Evolutionary conservation across 2,329 filamentous ascomycete species (phyloP), one percentile per base, ranked within the genome.

Genomic region (Colletotrichum sp.): DNA sequence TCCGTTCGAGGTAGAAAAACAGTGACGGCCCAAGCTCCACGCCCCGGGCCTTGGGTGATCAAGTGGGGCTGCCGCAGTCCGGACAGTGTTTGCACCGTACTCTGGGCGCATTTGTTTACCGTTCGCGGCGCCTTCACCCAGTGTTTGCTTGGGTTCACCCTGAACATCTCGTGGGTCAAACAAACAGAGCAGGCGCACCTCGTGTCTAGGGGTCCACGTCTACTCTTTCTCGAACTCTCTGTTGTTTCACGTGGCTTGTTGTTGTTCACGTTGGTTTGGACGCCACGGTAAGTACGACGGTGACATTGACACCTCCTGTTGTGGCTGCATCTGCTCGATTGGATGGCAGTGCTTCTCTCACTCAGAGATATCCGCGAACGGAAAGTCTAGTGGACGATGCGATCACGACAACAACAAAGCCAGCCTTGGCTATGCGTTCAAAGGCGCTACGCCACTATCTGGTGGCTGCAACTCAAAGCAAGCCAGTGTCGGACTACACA

Each of bases 11-110:
- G 24, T 3, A 21, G 57, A 24, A 60, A 52, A 52, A 52, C 44
- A 52, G n/a, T 52, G 44, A 52, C 44, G 71, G 64, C 60, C 64
- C 65, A 74, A 76, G 70, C 74, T 74, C 71, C 71, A 18, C 30
- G 68, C 55, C 39, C 69, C 39, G 8, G 30, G 55, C 10, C 39
- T 44, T 44, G 64, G 44, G 59, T 52, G 64, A 68, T 52, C 55
- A 36, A 59, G 59, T 74, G 74, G 74, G 59, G 44, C 34, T 55
- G 39, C 44, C 26, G 62, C 21, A 30, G 32, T 72, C 52, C n/a
- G 26, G 18, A 36, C 62, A 30, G 57, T 64, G n/a, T 72, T 34
- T 57, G 69, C 39, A 30, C 69, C 15, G 68, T 62, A 28, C 36
- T 26, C 30, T 32, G n/a, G 34, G 68, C 62, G 52, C 52, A 63